phyloP scores from a whole-genome alignment of 1,284 basidiomycete genomes.

The Cryptococcus sp. region DNA sequence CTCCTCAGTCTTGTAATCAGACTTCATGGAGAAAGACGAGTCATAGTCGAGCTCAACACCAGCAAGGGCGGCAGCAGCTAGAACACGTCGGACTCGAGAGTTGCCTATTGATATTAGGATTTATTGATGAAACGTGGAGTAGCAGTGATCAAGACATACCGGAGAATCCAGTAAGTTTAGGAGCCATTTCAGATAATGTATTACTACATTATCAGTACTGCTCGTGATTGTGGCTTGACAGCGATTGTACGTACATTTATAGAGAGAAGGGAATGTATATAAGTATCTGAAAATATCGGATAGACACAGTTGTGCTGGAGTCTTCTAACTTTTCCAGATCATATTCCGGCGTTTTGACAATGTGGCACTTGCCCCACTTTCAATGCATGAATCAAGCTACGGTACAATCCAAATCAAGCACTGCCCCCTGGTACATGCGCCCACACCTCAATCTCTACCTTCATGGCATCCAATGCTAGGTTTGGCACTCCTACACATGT shows the following conservation, averaged over 20 bases:
- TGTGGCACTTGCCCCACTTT: too few species aligned
- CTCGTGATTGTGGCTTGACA: too few species aligned
- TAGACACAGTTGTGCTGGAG: too few species aligned
- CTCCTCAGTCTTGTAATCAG: slow-evolving; percentile 63
- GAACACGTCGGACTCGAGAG: slow-evolving; percentile 57
- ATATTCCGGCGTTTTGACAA: too few species aligned
- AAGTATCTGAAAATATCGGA: slow-evolving; percentile 48
- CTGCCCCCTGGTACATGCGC: slow-evolving; percentile 11
- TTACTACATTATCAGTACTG: too few species aligned
- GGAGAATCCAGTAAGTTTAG: slow-evolving; percentile 28
- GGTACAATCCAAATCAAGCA: too few species aligned
- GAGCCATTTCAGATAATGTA: slow-evolving; percentile 17
- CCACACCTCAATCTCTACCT: slow-evolving; percentile 29
- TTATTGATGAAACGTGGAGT: background rate
- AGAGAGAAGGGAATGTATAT: slow-evolving; percentile 7
- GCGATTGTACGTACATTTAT: background rate
- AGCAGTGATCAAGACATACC: slow-evolving; percentile 9
- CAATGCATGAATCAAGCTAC: too few species aligned
- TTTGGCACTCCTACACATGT: slow-evolving; percentile 22
- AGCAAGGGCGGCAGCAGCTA: slow-evolving; percentile 65
- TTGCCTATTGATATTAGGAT: slow-evolving; percentile 28
- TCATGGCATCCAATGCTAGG: slow-evolving; percentile 24
- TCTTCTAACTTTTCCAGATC: too few species aligned
- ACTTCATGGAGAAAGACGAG: slow-evolving; percentile 57
- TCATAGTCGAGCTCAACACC: slow-evolving; percentile 65